These are phyloP conservation scores for cucumber (Cucumis sativus) DNA, from an alignment of 306 rosid genomes.

Conservation along the genomic window DNA sequence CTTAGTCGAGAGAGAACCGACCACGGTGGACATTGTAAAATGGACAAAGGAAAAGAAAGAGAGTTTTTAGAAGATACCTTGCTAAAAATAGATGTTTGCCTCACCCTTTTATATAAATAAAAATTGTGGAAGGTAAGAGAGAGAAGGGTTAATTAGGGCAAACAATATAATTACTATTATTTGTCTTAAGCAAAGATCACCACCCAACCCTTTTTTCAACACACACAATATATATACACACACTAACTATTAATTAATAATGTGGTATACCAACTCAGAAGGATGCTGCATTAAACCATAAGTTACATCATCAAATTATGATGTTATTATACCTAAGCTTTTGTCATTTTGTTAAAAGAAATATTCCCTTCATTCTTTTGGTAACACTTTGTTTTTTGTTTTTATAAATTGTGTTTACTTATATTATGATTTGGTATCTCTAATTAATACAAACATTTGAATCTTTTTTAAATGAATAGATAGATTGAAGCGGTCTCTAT, in stretches of 20 bases:
- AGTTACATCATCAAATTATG: background rate
- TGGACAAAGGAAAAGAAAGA: background rate
- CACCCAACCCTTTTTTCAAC: background rate
- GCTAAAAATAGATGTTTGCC: background rate
- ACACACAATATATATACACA: too few relatives aligned
- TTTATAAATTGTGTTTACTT: too few relatives aligned
- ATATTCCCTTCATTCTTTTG: too few relatives aligned
- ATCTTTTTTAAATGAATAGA: too few relatives aligned
- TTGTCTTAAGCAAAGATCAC: background rate
- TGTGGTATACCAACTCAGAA: background rate
- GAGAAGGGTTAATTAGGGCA: background rate
- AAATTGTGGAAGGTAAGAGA: background rate
- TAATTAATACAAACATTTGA: too few relatives aligned
- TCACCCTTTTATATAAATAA: background rate
- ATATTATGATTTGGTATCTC: too few relatives aligned
- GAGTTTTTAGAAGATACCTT: background rate
- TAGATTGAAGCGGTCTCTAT: too few relatives aligned
- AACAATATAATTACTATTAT: background rate
- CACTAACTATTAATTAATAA: background rate
- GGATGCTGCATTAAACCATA: background rate
- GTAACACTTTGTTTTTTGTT: too few relatives aligned
- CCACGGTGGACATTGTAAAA: background rate
- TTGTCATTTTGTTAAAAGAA: too few relatives aligned
- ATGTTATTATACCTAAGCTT: background rate
- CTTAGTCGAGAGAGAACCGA: background rate